These are phyloP conservation scores for Pharnaceum exiguum DNA, from an alignment of 148 eudicot species.

Conservation along the genomic window DNA sequence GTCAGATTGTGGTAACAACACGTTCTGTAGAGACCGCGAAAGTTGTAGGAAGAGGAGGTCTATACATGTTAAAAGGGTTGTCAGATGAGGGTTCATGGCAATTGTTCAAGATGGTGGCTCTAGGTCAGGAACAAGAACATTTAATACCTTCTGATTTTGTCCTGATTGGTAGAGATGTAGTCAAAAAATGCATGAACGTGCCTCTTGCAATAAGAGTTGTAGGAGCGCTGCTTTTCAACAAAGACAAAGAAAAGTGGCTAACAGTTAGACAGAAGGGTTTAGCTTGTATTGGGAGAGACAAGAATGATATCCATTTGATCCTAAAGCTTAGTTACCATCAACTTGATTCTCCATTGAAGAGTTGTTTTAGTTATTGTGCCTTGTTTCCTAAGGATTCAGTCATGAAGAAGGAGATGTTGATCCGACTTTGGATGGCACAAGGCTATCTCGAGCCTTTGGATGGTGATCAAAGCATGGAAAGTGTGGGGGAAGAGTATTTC, in stretches of 20 bases:
- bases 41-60: constrained; percentile 10
- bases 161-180: constrained; percentile 18
- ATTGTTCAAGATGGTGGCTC: constrained; percentile 27
- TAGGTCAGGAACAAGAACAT: background rate
- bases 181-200: constrained; percentile 8
- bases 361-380: too few relatives aligned
- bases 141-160: background rate
- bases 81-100: constrained; percentile 22
- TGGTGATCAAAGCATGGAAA: too few relatives aligned
- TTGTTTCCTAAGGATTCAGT: too few relatives aligned
- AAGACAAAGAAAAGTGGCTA: constrained; percentile 24
- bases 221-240: constrained; percentile 21
- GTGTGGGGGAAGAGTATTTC: too few relatives aligned
- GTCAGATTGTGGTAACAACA: constrained; percentile 32
- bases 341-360: too few relatives aligned
- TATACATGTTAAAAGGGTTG: constrained; percentile 17
- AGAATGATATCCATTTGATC: too few relatives aligned
- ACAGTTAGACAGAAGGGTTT: too few relatives aligned
- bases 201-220: constrained; percentile 20
- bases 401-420: too few relatives aligned
- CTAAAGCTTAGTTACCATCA: too few relatives aligned
- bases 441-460: too few relatives aligned
- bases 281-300: too few relatives aligned
- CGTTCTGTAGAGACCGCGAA: constrained; percentile 22
- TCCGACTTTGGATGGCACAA: too few relatives aligned